Evolutionary conservation across 257 asterid species (phyloP), one percentile per base, ranked within the genome.

Genomic region (Solanum piurae): DNA sequence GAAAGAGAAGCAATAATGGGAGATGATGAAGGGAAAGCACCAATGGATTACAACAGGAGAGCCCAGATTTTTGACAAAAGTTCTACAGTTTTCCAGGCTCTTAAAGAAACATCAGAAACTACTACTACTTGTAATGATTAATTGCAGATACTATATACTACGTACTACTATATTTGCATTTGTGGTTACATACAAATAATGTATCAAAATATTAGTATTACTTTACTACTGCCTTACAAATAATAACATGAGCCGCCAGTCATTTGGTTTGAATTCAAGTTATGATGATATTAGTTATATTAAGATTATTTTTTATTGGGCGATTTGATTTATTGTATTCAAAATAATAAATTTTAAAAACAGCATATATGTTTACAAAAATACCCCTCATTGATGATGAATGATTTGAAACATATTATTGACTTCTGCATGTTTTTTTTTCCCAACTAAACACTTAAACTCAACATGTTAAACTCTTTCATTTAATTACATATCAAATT

Each of bases 1-100:
- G 98, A 96, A 86, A 94, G 86, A 88, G 98, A 96, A 89, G 99
- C 98, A 33, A 94, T 96, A 13, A 94, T 95, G 98, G 98, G 98
- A 34, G 98, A 94, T 7, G 98, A 96, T 87, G 88, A 92, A 6
- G 99, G 99, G 0, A 95, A 90, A 83, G 93, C 94, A 64, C 92
- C 98, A 9, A 88, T 23, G 64, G 99, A 96, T 92, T 96, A 96
- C 88, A 91, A 90, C 73, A 90, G 97, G 13, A 94, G 99, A 46
- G 98, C 99, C 3, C 93, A 72, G 82, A 94, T 96, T 3, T 95
- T 96, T 58, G 92, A 95, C 87, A 89, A 88, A 87, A 95, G 98
- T 87, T 92, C 96, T 0, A 89, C 72, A 68, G 93, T 96, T 42
- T 95, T 96, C 88, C 95, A 93, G 90, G 96, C 98, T n/a, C 93